phyloP scores from a whole-genome alignment of 163 green algal genomes.

The Chloromonas sp. region DNA sequence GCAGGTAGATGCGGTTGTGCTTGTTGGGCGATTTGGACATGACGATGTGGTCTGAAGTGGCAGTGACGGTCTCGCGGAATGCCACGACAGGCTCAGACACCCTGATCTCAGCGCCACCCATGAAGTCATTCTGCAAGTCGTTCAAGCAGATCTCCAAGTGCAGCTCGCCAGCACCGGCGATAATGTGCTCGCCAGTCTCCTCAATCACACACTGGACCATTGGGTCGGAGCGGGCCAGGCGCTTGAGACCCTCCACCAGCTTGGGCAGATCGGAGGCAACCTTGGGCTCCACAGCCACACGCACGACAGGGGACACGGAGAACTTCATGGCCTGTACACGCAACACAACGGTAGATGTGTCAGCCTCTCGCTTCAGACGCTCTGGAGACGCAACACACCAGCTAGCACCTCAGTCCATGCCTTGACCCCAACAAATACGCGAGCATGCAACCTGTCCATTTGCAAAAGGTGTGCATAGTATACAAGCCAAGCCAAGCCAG shows the following conservation, averaged over 20 bases:
- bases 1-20: conserved; percentile 98
- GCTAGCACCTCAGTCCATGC: too few relatives aligned
- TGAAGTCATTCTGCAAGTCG: conserved; percentile 98
- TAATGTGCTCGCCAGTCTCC: conserved; percentile 99
- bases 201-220: conserved; percentile 99
- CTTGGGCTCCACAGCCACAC: conserved; percentile 99
- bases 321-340: conserved; percentile 93
- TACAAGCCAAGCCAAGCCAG: too few relatives aligned
- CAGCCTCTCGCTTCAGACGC: too few relatives aligned
- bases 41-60: conserved; percentile 79
- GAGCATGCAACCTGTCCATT: too few relatives aligned
- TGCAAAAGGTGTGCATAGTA: too few relatives aligned
- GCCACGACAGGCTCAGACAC: conserved; percentile 97
- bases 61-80: conserved; percentile 95
- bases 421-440: too few relatives aligned
- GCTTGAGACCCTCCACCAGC: conserved; percentile 98
- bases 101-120: conserved; percentile 95
- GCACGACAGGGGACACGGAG: conserved; percentile 97
- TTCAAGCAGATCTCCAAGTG: conserved; percentile 99
- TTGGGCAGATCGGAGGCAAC: conserved; percentile 98
- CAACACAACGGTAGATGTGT: neutral
- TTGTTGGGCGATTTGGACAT: conserved; percentile 99
- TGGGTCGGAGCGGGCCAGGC: conserved; percentile 93
- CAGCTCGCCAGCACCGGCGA: conserved; percentile 92
- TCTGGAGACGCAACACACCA: too few relatives aligned